phyloP scores from a whole-genome alignment of 1,284 basidiomycete genomes.

The Stygiomarasmius scandens region DNA sequence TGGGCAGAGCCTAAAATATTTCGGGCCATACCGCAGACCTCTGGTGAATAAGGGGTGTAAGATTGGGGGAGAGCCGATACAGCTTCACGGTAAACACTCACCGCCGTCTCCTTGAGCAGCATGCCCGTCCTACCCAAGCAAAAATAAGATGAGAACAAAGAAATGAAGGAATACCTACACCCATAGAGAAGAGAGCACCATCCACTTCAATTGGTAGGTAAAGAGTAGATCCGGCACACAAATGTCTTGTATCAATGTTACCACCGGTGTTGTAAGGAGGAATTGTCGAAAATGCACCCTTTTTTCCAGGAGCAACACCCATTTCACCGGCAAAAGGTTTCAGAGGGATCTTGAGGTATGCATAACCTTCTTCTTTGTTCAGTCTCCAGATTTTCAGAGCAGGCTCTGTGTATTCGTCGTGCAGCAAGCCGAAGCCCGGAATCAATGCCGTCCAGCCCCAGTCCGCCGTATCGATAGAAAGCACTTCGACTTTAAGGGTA shows the following conservation, averaged over 20 bases:
- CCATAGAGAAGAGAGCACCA: slow-evolving; percentile 62
- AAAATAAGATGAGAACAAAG: background rate
- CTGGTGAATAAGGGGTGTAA: slow-evolving; percentile 29
- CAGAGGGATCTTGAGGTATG: slow-evolving; percentile 53
- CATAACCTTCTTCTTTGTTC: slow-evolving; percentile 38
- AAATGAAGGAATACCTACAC: slow-evolving; percentile 40
- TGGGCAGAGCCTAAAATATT: too few species aligned
- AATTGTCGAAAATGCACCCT: slow-evolving; percentile 60
- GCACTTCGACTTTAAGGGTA: slow-evolving; percentile 59
- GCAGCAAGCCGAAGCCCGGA: slow-evolving; percentile 60
- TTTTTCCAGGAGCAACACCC: slow-evolving; percentile 59
- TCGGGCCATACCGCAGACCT: slow-evolving; percentile 52
- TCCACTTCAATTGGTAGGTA: slow-evolving; percentile 62
- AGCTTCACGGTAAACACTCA: slow-evolving; percentile 27
- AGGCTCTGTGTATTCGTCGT: slow-evolving; percentile 54
- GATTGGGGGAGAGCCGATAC: too few species aligned
- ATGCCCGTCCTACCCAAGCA: slow-evolving; percentile 55
- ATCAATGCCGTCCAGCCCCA: slow-evolving; percentile 67
- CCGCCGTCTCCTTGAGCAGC: slow-evolving; percentile 69
- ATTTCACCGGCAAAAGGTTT: slow-evolving; percentile 65
- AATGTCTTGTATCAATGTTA: slow-evolving; percentile 61
- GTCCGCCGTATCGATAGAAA: slow-evolving; percentile 50
- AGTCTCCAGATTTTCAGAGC: slow-evolving; percentile 59
- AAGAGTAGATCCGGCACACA: slow-evolving; percentile 53
- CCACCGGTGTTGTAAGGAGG: slow-evolving; percentile 65